Evolutionary conservation across 2,329 filamentous ascomycete species (phyloP), one percentile per base, ranked within the genome.

Genomic region (Claviceps fusiformis): DNA sequence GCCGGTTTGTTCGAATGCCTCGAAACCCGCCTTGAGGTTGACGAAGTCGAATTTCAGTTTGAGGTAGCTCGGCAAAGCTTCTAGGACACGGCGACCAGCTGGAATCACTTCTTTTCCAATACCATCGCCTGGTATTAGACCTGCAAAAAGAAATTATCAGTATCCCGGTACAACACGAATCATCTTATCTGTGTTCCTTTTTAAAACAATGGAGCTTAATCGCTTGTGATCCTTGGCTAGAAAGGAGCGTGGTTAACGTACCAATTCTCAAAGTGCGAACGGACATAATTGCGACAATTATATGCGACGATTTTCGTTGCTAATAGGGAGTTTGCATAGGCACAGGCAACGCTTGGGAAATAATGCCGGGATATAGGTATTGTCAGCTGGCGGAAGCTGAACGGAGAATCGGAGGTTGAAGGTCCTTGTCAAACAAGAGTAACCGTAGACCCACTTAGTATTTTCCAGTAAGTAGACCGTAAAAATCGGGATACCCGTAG

Each of bases 31-130:
- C 59, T 93, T 81, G 63, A 97, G 87, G 74, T 95, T 83, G 63
- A 93, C 82, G 73, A 97, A 98, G 70, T 86, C 87, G 79, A 97
- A 97, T 67, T 89, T 91, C 63, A 98, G 81, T 65, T 87, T 86
- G 50, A 96, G 76, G n/a, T 88, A 93, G n/a, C 85, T 73, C 39
- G 92, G 91, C 2, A 98, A 85, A 52, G 93, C 87, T 76, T 98
- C 92, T 67, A 98, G 87, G 63, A 97, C 78, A 60, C 87, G 86
- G 65, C 89, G 88, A 53, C 92, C 93, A 54, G 93, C 87, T 61
- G 93, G 93, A 72, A 98, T 97, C 70, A 98, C 93, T 75, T 98
- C 93, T 69, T 89, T 89, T 73, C 93, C 93, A 74, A 98, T 98
- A 73, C 93, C 93, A 75, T 98, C 93, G 68, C 93, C 93, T 65